Percentiles rank a stretch among this genome's conserved stretches.
phyloP scores from a whole-genome alignment of 176 grass and related monocot genomes.

The Oryza australiensis region DNA sequence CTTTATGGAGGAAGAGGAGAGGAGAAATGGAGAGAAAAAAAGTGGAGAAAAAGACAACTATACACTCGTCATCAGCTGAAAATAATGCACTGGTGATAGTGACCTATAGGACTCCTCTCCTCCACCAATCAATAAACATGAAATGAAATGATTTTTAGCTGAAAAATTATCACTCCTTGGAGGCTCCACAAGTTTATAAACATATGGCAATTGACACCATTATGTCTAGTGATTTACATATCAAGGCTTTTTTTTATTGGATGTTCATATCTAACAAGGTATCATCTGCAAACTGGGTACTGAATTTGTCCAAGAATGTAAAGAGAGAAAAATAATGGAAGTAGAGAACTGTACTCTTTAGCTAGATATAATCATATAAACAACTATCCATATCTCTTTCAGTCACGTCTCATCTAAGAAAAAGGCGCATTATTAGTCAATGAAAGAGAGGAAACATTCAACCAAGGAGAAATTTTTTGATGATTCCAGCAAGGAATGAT shows the following conservation, averaged over 20 bases:
- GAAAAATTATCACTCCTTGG: neutral
- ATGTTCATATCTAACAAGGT: neutral
- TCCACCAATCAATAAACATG: neutral
- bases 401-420: neutral
- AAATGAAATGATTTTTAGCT: neutral
- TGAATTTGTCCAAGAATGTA: neutral
- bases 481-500: constrained; percentile 13
- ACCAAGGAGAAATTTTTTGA: neutral
- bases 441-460: neutral
- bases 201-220: neutral
- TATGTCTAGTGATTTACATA: neutral
- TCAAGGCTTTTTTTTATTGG: neutral
- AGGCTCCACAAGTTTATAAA: neutral
- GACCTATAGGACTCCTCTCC: neutral
- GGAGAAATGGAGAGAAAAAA: neutral
- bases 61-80: neutral
- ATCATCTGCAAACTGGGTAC: neutral
- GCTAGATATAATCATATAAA: neutral
- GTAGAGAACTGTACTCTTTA: constrained; percentile 17
- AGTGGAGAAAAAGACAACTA: constrained; percentile 16
- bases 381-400: constrained; percentile 11
- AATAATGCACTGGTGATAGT: constrained; percentile 18
- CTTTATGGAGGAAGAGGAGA: neutral
- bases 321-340: neutral
- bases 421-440: neutral